Evolutionary conservation across 2,329 filamentous ascomycete species (phyloP), one percentile per base, ranked within the genome.

Genomic region (Aspergillus awamori): DNA sequence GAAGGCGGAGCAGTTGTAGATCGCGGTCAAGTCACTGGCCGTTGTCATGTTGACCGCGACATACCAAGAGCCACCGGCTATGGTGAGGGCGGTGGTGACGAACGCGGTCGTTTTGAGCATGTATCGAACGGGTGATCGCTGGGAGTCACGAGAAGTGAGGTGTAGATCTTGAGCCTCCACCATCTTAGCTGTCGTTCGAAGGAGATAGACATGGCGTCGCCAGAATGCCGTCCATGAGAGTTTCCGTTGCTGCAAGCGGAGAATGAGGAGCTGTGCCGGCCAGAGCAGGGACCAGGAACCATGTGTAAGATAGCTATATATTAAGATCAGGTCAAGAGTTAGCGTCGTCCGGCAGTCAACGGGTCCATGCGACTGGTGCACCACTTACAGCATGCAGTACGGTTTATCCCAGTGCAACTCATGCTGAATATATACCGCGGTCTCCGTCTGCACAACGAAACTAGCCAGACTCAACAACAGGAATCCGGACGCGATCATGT

Each of bases 1-100:
- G 79, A 99, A 99, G 61, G 95, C 94, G 57, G 92, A 96, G 83
- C 95, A 99, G 80, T 99, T 99, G 84, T 99, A 99, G 70, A 99
- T 99, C 57, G 95, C 95, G 0, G 95, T 99, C 69, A 99, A 80
- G 76, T 99, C 95, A 67, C 90, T 93, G 2, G 95, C 90, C 3
- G 91, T 97, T 1, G 95, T 99, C 82, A 97, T 80, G 77, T 92
- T 91, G 61, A 99, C 94, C 15, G 95, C 94, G 38, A 98, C 84
- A 72, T 98, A 99, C 95, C 95, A 99, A 70, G 90, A 94, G 56
- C 93, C 86, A 26, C 95, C 95, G 0, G 94, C 95, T 41, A 98
- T 82, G 2, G 95, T 99, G 60, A 99, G 83, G 6, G 93, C 88
- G 57, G 84, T 90, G 5, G 95, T 97, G 65, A 99, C 86, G 61